Evolutionary conservation across 2,329 filamentous ascomycete genomes (phyloP).

Genomic region (Aspergillus sp.): DNA sequence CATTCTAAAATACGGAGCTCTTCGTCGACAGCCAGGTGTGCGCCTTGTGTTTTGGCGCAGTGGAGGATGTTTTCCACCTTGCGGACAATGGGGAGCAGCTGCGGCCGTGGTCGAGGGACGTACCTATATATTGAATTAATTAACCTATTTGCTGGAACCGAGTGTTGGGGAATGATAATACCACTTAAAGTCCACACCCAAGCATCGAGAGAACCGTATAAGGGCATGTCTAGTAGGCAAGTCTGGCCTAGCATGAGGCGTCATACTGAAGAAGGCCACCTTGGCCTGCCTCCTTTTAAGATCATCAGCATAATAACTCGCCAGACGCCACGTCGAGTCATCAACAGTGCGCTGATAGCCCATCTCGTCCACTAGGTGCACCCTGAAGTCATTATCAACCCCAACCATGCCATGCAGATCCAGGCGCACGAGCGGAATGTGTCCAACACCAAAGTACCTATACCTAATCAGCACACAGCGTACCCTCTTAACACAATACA

Average conservation of each 20-base stretch:
- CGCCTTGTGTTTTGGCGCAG: not conserved
- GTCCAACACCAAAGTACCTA: conserved; percentile 69
- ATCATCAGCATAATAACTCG: not conserved
- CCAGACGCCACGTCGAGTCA: not conserved
- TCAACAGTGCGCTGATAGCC: not conserved
- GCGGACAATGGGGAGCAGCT: not conserved
- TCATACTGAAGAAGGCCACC: not conserved
- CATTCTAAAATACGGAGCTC: not conserved
- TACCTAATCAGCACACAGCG: not conserved
- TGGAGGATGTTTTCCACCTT: not conserved
- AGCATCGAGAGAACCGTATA: not conserved
- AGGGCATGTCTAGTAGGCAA: not conserved
- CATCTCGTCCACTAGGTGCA: conserved; percentile 52
- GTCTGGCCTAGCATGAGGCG: not conserved
- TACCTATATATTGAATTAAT: not conserved
- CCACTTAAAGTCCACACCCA: not conserved
- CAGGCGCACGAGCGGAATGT: conserved; percentile 63
- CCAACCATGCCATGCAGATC: conserved; percentile 65
- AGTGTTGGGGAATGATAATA: not conserved
- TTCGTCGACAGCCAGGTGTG: not conserved
- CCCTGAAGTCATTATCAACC: conserved; percentile 63
- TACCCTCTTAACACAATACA: conserved; percentile 25
- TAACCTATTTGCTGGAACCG: not conserved
- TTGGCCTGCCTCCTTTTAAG: not conserved
- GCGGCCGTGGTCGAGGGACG: not conserved